phyloP scores from a whole-genome alignment of 2,329 filamentous ascomycete species.

The Podosphaera fusca region DNA sequence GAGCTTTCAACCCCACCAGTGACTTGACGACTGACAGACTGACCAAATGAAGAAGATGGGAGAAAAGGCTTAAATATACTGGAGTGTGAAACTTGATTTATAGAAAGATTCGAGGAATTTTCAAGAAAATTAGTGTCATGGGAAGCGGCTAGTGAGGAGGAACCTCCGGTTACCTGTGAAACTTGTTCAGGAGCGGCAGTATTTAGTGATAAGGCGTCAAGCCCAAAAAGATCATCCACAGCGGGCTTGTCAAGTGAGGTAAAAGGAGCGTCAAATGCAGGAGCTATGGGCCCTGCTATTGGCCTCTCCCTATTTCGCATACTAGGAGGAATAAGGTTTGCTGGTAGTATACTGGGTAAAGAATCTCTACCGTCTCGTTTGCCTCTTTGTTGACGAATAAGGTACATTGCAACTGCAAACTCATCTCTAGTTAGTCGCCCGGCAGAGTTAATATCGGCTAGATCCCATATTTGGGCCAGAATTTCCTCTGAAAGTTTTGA shows the following conservation, averaged over 20 bases:
- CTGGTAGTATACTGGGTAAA: slow-evolving; percentile 55
- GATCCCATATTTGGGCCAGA: slow-evolving; percentile 88
- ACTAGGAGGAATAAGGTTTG: slow-evolving; percentile 65
- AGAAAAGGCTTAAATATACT: slow-evolving; percentile 64
- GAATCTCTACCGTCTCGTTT: slow-evolving; percentile 35
- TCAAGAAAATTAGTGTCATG: slow-evolving; percentile 3
- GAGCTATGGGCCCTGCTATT: slow-evolving; percentile 20
- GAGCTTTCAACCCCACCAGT: slow-evolving; percentile 33
- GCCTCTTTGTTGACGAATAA: slow-evolving; percentile 74
- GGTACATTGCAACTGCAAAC: slow-evolving; percentile 92
- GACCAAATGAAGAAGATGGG: slow-evolving; percentile 79
- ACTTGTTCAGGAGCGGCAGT: slow-evolving; percentile 28
- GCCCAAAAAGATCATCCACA: slow-evolving; percentile 77
- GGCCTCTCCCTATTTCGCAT: slow-evolving; percentile 42
- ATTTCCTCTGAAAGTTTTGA: slow-evolving; percentile 73
- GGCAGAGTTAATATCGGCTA: slow-evolving; percentile 80
- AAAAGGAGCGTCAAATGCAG: slow-evolving; percentile 21
- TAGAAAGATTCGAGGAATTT: slow-evolving; percentile 11
- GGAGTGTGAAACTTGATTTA: slow-evolving; percentile 12
- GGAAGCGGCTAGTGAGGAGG: slow-evolving; percentile 27
- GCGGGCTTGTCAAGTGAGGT: slow-evolving; percentile 46
- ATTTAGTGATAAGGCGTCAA: slow-evolving; percentile 44
- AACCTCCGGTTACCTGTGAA: slow-evolving; percentile 51
- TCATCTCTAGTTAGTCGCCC: slow-evolving; percentile 71
- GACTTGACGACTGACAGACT: slow-evolving; percentile 51